phyloP scores from a whole-genome alignment of 148 eudicot genomes.

The Camellia japonica region DNA sequence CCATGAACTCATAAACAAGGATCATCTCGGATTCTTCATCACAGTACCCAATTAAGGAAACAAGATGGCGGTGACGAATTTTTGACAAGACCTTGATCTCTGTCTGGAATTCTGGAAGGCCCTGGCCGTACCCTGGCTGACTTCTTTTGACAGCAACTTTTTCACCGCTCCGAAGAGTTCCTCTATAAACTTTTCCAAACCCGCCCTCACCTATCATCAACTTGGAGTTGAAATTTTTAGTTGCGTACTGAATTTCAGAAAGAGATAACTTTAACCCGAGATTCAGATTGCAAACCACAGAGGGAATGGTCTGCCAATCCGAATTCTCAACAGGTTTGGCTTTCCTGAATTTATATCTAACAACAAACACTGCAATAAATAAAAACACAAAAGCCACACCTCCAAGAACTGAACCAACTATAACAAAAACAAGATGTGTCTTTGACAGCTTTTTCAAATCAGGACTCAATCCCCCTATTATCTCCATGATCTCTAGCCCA shows the following conservation, averaged over 20 bases:
- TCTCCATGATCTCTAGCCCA: conserved; percentile 51
- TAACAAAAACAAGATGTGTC: conserved; percentile 1
- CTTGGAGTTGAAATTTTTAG: conserved; percentile 35
- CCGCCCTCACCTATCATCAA: conserved; percentile 55
- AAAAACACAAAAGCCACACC: conserved; percentile 17
- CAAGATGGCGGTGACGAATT: conserved; percentile 54
- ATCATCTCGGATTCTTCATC: conserved; percentile 53
- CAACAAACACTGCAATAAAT: conserved; percentile 16
- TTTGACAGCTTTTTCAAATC: background rate
- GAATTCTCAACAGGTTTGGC: no score
- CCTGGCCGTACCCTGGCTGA: conserved; percentile 42
- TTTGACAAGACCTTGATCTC: conserved; percentile 47
- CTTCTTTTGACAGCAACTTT: conserved; percentile 58
- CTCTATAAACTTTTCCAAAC: conserved; percentile 56
- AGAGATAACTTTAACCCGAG: conserved; percentile 39
- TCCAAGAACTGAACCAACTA: conserved; percentile 25
- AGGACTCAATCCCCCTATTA: background rate
- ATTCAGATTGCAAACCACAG: conserved; percentile 26
- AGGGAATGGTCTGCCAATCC: background rate
- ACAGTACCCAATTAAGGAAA: conserved; percentile 50
- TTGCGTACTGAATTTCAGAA: conserved; percentile 32
- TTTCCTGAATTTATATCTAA: conserved; percentile 13
- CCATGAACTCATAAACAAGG: conserved; percentile 61
- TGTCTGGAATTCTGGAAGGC: conserved; percentile 46
- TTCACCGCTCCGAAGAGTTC: conserved; percentile 27